Conservation (phyloP, 495 filamentous ascomycete species). For the Viridothelium virens region DNA sequence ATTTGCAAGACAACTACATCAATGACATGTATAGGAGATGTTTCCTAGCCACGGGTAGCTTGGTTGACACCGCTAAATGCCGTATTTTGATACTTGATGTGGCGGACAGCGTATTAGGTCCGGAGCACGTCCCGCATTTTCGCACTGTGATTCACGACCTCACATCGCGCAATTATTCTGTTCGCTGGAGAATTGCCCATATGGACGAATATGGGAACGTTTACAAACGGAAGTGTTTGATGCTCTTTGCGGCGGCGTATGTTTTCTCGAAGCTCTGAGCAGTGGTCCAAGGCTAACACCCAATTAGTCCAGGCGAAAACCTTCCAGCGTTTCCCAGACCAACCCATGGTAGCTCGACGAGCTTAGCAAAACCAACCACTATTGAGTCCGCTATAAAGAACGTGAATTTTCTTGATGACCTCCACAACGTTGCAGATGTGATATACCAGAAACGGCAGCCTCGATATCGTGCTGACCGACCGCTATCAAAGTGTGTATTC, state of each 20-base stretch:
- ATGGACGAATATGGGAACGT: slow-evolving; percentile 54
- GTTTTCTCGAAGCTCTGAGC: slow-evolving; percentile 22
- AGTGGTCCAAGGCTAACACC: slow-evolving; percentile 17
- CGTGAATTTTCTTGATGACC: neutral
- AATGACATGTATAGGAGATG: slow-evolving; percentile 52
- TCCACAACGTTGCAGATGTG: neutral
- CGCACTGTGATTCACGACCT: slow-evolving; percentile 57
- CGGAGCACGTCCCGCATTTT: slow-evolving; percentile 41
- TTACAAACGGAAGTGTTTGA: slow-evolving; percentile 53
- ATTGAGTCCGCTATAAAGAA: slow-evolving; percentile 18
- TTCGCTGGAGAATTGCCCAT: slow-evolving; percentile 51
- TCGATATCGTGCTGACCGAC: neutral
- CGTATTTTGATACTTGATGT: neutral
- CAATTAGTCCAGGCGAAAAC: slow-evolving; percentile 58
- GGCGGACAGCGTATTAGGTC: neutral
- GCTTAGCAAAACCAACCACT: slow-evolving; percentile 33
- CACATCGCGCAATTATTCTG: slow-evolving; percentile 57
- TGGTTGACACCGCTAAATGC: slow-evolving; percentile 34
- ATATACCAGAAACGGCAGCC: neutral
- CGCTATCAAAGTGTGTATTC: neutral
- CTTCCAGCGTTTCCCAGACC: slow-evolving; percentile 62
- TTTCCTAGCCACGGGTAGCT: slow-evolving; percentile 48
- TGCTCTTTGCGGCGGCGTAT: slow-evolving; percentile 75
- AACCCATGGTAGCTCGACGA: slow-evolving; percentile 48
- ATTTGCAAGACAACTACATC: slow-evolving; percentile 46